Percentiles rank a stretch among this genome's conserved stretches.
These are phyloP conservation scores for Trichocladium antarcticum DNA, from an alignment of 495 filamentous ascomycete genomes.

Conservation along the genomic window DNA sequence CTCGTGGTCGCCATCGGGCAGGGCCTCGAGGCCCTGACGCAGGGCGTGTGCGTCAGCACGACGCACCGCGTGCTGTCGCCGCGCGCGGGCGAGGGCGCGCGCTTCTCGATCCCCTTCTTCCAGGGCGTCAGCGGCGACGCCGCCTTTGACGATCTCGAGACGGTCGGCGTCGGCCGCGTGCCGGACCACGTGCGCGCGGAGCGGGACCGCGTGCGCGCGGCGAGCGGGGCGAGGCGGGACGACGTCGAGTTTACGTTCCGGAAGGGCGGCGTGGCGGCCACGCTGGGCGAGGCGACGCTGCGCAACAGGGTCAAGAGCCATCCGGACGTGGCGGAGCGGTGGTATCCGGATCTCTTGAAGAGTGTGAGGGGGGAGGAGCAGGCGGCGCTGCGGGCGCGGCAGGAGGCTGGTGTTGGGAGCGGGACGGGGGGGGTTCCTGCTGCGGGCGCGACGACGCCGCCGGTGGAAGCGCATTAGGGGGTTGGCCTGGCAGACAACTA, in stretches of 20 bases:
- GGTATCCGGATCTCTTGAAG: conserved; percentile 63
- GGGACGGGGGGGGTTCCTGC: conserved; percentile 6
- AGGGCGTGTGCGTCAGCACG: conserved; percentile 74
- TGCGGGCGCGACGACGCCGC: background rate
- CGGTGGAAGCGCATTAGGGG: conserved; percentile 23
- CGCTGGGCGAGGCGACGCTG: conserved; percentile 72
- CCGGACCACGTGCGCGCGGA: conserved; percentile 52
- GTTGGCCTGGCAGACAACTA: too few species aligned
- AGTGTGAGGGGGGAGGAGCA: conserved; percentile 39
- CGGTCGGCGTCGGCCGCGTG: conserved; percentile 48
- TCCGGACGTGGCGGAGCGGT: conserved; percentile 76
- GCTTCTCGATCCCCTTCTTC: conserved; percentile 85
- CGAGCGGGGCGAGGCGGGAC: conserved; percentile 44
- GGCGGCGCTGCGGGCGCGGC: conserved; percentile 21
- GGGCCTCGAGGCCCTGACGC: conserved; percentile 81
- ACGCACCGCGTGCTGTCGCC: conserved; percentile 75
- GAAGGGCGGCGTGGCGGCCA: conserved; percentile 47
- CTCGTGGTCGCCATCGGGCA: conserved; percentile 88
- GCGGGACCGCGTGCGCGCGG: conserved; percentile 41
- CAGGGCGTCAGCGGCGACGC: conserved; percentile 79
- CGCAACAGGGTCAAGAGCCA: conserved; percentile 84
- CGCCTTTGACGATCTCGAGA: conserved; percentile 57
- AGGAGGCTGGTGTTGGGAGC: conserved; percentile 19
- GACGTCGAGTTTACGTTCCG: conserved; percentile 74
- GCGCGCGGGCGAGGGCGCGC: conserved; percentile 50